A percentile compares a stretch with the other conserved stretches of the same genome.
These are phyloP conservation scores for Aspergillus ellipticus DNA, from an alignment of 495 filamentous ascomycete genomes.

Conservation along the genomic window DNA sequence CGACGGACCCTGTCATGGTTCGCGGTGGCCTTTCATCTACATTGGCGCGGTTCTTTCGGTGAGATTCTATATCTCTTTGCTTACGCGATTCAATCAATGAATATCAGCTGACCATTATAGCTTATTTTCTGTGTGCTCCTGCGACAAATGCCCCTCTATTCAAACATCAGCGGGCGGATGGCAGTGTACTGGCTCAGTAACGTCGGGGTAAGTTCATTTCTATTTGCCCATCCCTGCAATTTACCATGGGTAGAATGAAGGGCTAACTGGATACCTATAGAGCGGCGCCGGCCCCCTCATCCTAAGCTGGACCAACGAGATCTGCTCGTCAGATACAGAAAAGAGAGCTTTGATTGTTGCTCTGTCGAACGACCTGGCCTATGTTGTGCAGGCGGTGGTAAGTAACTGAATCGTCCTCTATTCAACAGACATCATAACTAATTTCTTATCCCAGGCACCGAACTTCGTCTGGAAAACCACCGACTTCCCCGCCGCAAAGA, in stretches of 20 bases:
- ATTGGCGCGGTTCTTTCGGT: constrained; percentile 30
- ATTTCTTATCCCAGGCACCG: constrained; percentile 19
- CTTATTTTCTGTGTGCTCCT: constrained; percentile 28
- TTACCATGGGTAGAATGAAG: no score
- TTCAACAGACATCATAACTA: no score
- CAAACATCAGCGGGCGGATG: constrained; percentile 25
- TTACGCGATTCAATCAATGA: no score
- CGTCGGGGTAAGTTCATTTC: constrained; percentile 16
- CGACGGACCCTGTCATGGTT: constrained; percentile 28
- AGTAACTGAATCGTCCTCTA: no score
- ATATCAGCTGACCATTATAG: no score
- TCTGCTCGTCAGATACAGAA: constrained; percentile 26
- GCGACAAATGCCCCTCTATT: constrained; percentile 33
- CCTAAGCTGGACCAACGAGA: constrained; percentile 28
- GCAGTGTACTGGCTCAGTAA: constrained; percentile 28
- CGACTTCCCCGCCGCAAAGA: constrained; percentile 30
- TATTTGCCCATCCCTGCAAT: not conserved
- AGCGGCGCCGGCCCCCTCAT: constrained; percentile 23
- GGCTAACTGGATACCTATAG: constrained; percentile 7
- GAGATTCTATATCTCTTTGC: constrained; percentile 2
- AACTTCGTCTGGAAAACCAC: constrained; percentile 41
- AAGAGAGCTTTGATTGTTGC: constrained; percentile 24
- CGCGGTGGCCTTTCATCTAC: constrained; percentile 37
- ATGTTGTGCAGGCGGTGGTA: constrained; percentile 29
- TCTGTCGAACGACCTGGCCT: constrained; percentile 23